Conservation (phyloP, 2,329 filamentous ascomycete genomes). For the Cyphellophora attinorum region DNA sequence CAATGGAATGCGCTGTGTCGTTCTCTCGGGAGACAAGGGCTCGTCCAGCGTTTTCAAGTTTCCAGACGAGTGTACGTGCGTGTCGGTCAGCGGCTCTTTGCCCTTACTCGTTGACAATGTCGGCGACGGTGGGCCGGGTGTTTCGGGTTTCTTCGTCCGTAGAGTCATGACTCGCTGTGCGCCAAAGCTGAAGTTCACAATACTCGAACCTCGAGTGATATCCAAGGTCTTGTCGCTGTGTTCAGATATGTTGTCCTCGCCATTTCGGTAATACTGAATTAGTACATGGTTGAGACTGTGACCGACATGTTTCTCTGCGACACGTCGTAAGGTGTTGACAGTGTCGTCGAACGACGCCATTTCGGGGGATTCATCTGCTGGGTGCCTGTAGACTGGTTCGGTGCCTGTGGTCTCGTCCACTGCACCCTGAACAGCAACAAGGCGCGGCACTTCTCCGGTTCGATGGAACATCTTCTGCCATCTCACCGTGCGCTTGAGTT, state of each 20-base stretch:
- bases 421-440: slow-evolving; percentile 80
- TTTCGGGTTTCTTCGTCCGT: slow-evolving; percentile 59
- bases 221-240: slow-evolving; percentile 96
- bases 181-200: slow-evolving; percentile 90
- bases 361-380: slow-evolving; percentile 76
- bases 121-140: background rate
- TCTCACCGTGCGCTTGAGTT: slow-evolving; percentile 49
- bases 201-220: slow-evolving; percentile 68
- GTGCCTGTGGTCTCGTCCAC: slow-evolving; percentile 55
- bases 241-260: slow-evolving; percentile 86
- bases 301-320: slow-evolving; percentile 62
- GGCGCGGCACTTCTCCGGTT: slow-evolving; percentile 79
- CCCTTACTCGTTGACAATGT: slow-evolving; percentile 6
- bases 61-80: slow-evolving; percentile 1
- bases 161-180: slow-evolving; percentile 85
- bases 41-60: slow-evolving; percentile 3
- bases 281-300: slow-evolving; percentile 84
- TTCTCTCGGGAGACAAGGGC: slow-evolving; percentile 29
- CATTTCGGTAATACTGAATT: slow-evolving; percentile 85
- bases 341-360: slow-evolving; percentile 65
- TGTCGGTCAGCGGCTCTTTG: slow-evolving; percentile 19
- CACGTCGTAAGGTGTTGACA: slow-evolving; percentile 57
- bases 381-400: slow-evolving; percentile 89
- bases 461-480: slow-evolving; percentile 94
- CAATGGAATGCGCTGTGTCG: slow-evolving; percentile 59